Evolutionary conservation across 2,329 filamentous ascomycete species (phyloP).

Genomic region (Penicillium sp.): DNA sequence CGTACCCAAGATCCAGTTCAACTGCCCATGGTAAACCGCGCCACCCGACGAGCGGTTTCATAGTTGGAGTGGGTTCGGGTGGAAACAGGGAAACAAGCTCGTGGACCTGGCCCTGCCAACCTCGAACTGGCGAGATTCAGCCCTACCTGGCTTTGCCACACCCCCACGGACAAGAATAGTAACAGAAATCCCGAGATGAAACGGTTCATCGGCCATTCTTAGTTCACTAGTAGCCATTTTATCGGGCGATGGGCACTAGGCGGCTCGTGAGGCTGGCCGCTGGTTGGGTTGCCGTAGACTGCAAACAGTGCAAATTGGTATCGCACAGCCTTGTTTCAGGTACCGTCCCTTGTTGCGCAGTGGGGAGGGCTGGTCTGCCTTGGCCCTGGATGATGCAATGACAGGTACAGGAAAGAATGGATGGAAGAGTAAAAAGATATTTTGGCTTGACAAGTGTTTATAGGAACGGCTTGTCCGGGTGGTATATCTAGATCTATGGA

Average conservation of each 20-base stretch:
- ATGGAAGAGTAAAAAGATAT: too few relatives aligned
- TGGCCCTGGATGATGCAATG: neutral
- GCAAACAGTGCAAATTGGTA: neutral
- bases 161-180: slow-evolving; percentile 4
- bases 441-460: too few relatives aligned
- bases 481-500: neutral
- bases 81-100: slow-evolving; percentile 9
- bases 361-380: neutral
- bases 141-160: slow-evolving; percentile 3
- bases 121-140: neutral
- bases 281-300: neutral
- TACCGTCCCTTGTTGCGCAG: neutral
- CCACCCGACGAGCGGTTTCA: neutral
- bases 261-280: too few relatives aligned
- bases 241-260: too few relatives aligned
- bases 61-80: neutral
- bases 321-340: neutral
- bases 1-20: neutral
- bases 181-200: neutral
- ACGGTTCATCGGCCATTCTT: neutral
- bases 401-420: neutral
- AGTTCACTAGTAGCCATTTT: neutral
- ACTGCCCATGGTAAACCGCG: neutral
- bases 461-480: too few relatives aligned
- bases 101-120: neutral